A percentile compares a stretch with the other conserved stretches of the same genome.
phyloP scores from a whole-genome alignment of 2,329 filamentous ascomycete species.

The Bisporella sp. region DNA sequence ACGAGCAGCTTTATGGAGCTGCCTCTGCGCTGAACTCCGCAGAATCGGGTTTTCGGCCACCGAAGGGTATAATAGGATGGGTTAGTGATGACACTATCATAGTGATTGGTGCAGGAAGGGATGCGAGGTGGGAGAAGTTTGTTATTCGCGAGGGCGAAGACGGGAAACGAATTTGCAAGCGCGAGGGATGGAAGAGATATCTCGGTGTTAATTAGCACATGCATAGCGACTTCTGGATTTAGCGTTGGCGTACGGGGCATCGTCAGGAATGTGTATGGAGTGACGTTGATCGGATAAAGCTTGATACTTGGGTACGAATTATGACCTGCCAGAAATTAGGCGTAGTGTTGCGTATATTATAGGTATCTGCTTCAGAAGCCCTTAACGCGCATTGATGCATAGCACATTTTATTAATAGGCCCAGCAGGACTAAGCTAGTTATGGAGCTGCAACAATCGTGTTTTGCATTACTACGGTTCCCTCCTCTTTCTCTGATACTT shows the following conservation, averaged over 20 bases:
- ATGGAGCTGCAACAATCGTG: background rate
- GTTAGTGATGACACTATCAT: constrained; percentile 64
- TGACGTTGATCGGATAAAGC: too few species aligned
- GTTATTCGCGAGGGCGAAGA: constrained; percentile 61
- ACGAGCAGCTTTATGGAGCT: constrained; percentile 64
- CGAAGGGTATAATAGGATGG: constrained; percentile 86
- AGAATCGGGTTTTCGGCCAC: constrained; percentile 43
- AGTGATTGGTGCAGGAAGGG: constrained; percentile 71
- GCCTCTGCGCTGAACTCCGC: constrained; percentile 39
- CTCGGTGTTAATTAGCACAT: constrained; percentile 36
- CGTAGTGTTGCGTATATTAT: too few species aligned
- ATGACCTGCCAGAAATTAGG: too few species aligned
- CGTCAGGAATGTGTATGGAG: too few species aligned
- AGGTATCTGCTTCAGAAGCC: too few species aligned
- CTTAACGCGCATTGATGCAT: too few species aligned
- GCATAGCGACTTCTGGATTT: constrained; percentile 8
- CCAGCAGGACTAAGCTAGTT: too few species aligned
- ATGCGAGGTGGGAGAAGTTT: constrained; percentile 86
- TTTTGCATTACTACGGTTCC: constrained; percentile 10
- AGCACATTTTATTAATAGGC: too few species aligned
- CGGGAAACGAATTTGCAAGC: constrained; percentile 57
- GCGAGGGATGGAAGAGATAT: constrained; percentile 81
- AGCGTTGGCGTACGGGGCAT: constrained; percentile 9
- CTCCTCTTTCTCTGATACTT: constrained; percentile 5
- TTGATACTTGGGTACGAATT: too few species aligned